Evolutionary conservation across 2,329 filamentous ascomycete species (phyloP).

Genomic region (Pseudopithomyces maydicus): DNA sequence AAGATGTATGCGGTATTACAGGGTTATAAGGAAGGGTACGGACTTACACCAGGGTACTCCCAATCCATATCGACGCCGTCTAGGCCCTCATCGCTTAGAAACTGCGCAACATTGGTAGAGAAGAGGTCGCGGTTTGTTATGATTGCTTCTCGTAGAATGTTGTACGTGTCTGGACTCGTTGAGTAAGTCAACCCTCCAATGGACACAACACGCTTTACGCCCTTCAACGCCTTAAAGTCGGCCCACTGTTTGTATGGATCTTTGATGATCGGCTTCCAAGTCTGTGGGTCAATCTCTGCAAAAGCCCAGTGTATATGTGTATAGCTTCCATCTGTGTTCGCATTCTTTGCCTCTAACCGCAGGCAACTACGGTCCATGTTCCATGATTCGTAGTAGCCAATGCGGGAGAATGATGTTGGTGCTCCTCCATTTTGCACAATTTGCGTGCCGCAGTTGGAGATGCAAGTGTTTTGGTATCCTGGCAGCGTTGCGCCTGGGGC

Average conservation of each 20-base stretch:
- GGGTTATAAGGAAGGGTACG: neutral
- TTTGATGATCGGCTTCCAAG: too few relatives aligned
- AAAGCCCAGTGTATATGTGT: constrained; percentile 24
- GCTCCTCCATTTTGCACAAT: constrained; percentile 15
- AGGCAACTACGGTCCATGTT: constrained; percentile 14
- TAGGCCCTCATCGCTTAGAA: constrained; percentile 26
- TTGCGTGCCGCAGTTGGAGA: constrained; percentile 13
- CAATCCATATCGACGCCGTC: constrained; percentile 54
- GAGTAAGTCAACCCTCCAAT: constrained; percentile 55
- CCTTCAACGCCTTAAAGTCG: constrained; percentile 9
- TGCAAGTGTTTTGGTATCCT: constrained; percentile 9
- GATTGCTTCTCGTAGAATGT: constrained; percentile 46
- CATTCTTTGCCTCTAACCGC: too few relatives aligned
- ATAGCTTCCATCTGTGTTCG: too few relatives aligned
- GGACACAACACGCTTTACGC: constrained; percentile 48
- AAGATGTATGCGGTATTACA: neutral
- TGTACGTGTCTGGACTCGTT: constrained; percentile 44
- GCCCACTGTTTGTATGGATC: constrained; percentile 5
- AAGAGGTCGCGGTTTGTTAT: constrained; percentile 45
- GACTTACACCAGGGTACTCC: constrained; percentile 46
- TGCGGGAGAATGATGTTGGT: too few relatives aligned
- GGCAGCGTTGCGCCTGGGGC: neutral
- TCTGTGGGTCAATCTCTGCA: too few relatives aligned
- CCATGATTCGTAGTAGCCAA: constrained; percentile 20
- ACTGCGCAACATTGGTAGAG: constrained; percentile 25